phyloP scores from a whole-genome alignment of 1,139 yeast genomes.

The Geotrichum cucujoidarum region DNA sequence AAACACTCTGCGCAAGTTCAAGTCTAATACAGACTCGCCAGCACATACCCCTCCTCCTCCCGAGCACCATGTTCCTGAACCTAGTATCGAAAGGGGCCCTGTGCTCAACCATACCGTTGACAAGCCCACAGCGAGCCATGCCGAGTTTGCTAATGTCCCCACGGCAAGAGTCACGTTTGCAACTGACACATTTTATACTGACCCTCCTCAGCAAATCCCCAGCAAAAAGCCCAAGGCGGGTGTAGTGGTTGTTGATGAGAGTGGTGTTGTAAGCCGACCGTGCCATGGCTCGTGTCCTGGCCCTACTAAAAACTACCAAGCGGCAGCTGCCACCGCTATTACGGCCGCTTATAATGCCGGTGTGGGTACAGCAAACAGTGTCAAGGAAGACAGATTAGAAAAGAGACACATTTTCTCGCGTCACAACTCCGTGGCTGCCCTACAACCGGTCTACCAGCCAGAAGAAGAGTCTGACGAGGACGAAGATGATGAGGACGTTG shows the following conservation, averaged over 20 bases:
- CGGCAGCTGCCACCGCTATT: conserved; percentile 32
- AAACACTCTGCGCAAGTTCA: conserved; percentile 5
- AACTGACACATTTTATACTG: conserved; percentile 58
- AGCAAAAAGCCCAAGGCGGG: conserved; percentile 79
- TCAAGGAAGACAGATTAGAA: conserved; percentile 18
- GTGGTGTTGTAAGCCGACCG: conserved; percentile 32
- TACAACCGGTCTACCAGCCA: neutral
- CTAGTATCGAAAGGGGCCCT: too few species aligned
- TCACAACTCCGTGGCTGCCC: neutral
- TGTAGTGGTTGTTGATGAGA: conserved; percentile 53
- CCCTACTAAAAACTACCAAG: conserved; percentile 22
- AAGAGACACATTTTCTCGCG: conserved; percentile 7
- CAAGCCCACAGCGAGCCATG: conserved; percentile 29
- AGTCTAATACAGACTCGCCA: neutral
- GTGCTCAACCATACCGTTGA: conserved; percentile 37
- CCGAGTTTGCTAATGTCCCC: conserved; percentile 13
- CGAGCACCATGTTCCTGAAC: neutral
- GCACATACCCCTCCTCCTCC: neutral
- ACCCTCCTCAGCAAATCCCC: conserved; percentile 96
- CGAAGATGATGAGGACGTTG: conserved; percentile 4
- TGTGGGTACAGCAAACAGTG: conserved; percentile 32
- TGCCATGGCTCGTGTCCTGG: conserved; percentile 27
- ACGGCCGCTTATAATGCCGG: conserved; percentile 34
- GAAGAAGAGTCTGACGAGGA: neutral
- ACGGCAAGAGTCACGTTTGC: conserved; percentile 61